Percentiles rank a stretch among this genome's conserved stretches.
These are phyloP conservation scores for Aspergillus quadricinctus DNA, from an alignment of 2,329 filamentous ascomycete genomes.

Conservation along the genomic window DNA sequence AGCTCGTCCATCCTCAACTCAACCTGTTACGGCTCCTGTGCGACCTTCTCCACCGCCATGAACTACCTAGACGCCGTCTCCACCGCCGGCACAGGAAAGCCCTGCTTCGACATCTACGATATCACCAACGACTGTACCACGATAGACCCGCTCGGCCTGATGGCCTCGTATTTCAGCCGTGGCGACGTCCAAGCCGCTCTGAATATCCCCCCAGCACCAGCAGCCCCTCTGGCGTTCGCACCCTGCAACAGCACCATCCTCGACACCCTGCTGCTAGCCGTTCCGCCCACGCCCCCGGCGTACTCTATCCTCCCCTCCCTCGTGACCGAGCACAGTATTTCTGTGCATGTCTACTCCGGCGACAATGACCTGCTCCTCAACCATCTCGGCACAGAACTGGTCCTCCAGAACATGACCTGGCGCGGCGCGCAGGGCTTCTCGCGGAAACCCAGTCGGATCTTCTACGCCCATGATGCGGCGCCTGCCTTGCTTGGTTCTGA, in stretches of 20 bases:
- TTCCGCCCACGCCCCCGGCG: constrained; percentile 24
- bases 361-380: constrained; percentile 37
- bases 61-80: constrained; percentile 24
- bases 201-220: constrained; percentile 18
- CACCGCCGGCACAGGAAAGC: constrained; percentile 6
- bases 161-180: constrained; percentile 31
- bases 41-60: constrained; percentile 31
- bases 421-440: constrained; percentile 33
- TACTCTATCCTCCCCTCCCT: constrained; percentile 31
- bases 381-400: constrained; percentile 33
- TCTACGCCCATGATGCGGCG: constrained; percentile 24
- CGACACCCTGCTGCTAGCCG: constrained; percentile 16
- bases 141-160: constrained; percentile 16
- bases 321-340: constrained; percentile 27
- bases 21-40: constrained; percentile 33
- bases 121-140: constrained; percentile 30
- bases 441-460: constrained; percentile 19
- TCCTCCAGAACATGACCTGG: constrained; percentile 42
- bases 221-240: constrained; percentile 10
- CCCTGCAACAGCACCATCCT: constrained; percentile 31
- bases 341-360: constrained; percentile 36
- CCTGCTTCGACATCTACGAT: constrained; percentile 34
- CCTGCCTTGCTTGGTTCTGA: constrained; percentile 1
- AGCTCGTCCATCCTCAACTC: constrained; percentile 29
- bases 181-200: constrained; percentile 30